Percentiles rank a stretch among this genome's conserved stretches.
These are phyloP conservation scores for Ramicandelaber brevisporus DNA, from an alignment of 192 early-diverging fungal genomes.

Conservation along the genomic window DNA sequence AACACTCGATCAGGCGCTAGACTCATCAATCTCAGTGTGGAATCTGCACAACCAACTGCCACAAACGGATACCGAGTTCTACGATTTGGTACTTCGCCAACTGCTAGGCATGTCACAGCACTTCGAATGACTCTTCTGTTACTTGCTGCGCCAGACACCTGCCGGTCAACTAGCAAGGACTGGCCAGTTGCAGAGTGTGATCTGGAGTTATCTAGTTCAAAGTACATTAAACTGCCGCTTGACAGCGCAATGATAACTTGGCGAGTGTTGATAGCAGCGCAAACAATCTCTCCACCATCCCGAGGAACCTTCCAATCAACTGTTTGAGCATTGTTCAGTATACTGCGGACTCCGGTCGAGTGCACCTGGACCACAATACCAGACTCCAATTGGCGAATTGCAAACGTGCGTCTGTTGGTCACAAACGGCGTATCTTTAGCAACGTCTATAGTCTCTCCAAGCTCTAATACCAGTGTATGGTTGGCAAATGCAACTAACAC, in stretches of 20 bases:
- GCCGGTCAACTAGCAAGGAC: no score
- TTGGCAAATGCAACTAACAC: constrained; percentile 85
- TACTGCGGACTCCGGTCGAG: constrained; percentile 74
- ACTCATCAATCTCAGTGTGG: constrained; percentile 72
- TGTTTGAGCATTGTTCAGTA: constrained; percentile 60
- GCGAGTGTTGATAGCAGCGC: constrained; percentile 57
- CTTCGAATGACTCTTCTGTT: constrained; percentile 46
- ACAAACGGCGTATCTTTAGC: constrained; percentile 77
- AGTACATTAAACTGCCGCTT: constrained; percentile 67
- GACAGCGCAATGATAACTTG: constrained; percentile 65
- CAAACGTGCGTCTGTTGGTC: constrained; percentile 56
- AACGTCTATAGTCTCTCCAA: constrained; percentile 83
- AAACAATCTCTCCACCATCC: constrained; percentile 32
- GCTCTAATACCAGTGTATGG: constrained; percentile 74
- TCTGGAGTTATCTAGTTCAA: constrained; percentile 94
- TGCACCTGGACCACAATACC: constrained; percentile 78
- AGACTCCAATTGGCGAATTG: constrained; percentile 58
- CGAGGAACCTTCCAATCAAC: constrained; percentile 83
- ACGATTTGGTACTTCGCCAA: constrained; percentile 57
- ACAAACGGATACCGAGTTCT: constrained; percentile 46
- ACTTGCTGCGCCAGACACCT: constrained; percentile 61
- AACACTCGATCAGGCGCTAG: no score
- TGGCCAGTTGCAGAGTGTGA: no score
- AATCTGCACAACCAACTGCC: constrained; percentile 79
- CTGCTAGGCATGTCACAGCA: constrained; percentile 43